These are phyloP conservation scores for Blastomyces gilchristii DNA, from an alignment of 2,329 filamentous ascomycete genomes.

Conservation along the genomic window DNA sequence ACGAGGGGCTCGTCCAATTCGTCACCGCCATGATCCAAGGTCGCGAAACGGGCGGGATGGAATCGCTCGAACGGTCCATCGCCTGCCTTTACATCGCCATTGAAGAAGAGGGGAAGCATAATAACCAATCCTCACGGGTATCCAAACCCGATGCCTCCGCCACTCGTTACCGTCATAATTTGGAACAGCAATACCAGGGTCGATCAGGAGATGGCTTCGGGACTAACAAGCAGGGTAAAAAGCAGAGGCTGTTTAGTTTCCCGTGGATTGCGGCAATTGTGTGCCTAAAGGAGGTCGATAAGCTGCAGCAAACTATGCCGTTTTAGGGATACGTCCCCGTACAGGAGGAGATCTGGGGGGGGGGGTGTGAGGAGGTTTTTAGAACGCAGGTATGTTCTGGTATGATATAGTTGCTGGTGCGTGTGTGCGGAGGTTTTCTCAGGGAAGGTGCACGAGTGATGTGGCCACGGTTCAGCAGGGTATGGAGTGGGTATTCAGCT, in stretches of 20 bases:
- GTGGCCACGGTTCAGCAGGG: too few relatives aligned
- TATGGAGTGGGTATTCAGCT: too few relatives aligned
- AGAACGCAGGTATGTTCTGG: background rate
- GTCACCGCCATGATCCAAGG: constrained; percentile 18
- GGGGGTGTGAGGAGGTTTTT: background rate
- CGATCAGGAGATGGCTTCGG: background rate
- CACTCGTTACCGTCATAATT: background rate
- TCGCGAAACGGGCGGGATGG: constrained; percentile 15
- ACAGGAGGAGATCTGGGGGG: background rate
- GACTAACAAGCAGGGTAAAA: background rate
- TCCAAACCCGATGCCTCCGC: background rate
- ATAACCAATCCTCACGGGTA: background rate
- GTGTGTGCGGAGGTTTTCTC: too few relatives aligned
- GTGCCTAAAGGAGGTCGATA: constrained; percentile 20
- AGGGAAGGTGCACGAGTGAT: too few relatives aligned
- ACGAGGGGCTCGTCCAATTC: constrained; percentile 18
- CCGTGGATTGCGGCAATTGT: constrained; percentile 21
- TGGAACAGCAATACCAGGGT: background rate
- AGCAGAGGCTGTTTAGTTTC: constrained; percentile 18
- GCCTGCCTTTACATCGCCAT: constrained; percentile 20
- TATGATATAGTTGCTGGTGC: background rate
- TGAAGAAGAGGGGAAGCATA: background rate
- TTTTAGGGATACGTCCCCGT: background rate
- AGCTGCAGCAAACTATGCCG: constrained; percentile 15
- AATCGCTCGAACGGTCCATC: constrained; percentile 21